phyloP scores from a whole-genome alignment of 2,329 filamentous ascomycete species.

The Aspergillus pseudotamarii region DNA sequence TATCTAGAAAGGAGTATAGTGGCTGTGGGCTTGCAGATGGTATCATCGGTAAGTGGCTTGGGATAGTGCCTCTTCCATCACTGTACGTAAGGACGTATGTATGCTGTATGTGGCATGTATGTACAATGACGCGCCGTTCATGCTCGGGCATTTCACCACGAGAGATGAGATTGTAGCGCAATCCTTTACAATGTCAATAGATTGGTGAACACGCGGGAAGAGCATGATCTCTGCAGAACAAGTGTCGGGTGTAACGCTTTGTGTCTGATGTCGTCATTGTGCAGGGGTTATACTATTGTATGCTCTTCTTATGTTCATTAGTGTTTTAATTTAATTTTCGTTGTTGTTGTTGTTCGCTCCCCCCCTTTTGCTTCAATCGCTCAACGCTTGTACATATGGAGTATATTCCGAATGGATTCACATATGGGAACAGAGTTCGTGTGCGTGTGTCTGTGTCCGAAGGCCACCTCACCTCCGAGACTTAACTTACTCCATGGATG shows the following conservation, averaged over 20 bases:
- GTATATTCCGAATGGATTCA: conserved; percentile 3
- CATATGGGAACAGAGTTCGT: background rate
- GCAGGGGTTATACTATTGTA: background rate
- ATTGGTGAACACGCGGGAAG: conserved; percentile 5
- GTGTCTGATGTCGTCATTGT: conserved; percentile 9
- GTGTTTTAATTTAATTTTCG: background rate
- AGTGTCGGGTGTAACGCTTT: background rate
- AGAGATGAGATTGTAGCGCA: background rate
- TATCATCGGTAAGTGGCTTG: background rate
- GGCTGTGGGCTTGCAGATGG: background rate
- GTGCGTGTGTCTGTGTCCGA: background rate
- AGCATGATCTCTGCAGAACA: conserved; percentile 12
- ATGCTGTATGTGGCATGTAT: conserved; percentile 1
- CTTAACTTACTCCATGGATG: background rate
- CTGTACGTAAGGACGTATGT: background rate
- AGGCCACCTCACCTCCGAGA: background rate
- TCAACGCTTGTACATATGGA: conserved; percentile 6
- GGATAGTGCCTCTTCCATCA: background rate
- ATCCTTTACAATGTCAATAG: background rate
- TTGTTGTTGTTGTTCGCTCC: background rate
- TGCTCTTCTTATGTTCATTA: background rate
- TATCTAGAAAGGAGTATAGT: background rate
- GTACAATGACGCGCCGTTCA: conserved; percentile 4
- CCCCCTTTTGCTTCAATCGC: background rate
- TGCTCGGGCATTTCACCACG: background rate